phyloP scores from a whole-genome alignment of 345 rosid species.

The Rhizophora mangle region DNA sequence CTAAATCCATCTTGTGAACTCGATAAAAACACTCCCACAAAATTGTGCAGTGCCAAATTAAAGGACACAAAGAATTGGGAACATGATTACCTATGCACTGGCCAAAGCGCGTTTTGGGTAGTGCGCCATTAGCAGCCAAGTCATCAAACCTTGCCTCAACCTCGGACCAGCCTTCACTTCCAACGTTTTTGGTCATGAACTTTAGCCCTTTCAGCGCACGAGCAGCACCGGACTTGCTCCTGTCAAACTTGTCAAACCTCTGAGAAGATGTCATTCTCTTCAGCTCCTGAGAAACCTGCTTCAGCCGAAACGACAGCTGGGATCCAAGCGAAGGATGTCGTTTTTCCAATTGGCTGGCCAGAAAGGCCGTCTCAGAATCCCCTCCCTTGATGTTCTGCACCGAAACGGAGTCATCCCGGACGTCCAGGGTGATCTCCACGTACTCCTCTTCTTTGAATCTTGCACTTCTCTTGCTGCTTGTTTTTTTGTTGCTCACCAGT shows the following conservation, averaged over 20 bases:
- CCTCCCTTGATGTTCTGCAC: slow-evolving; percentile 42
- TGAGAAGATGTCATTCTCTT: slow-evolving; percentile 47
- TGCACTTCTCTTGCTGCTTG: slow-evolving; percentile 40
- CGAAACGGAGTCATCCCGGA: slow-evolving; percentile 42
- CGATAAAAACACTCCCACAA: background rate
- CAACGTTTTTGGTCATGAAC: slow-evolving; percentile 51
- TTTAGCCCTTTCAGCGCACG: slow-evolving; percentile 63
- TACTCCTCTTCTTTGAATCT: slow-evolving; percentile 40
- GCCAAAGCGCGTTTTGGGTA: slow-evolving; percentile 56
- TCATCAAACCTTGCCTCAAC: slow-evolving; percentile 56
- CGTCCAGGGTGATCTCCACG: slow-evolving; percentile 59
- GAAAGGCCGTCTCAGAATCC: slow-evolving; percentile 35
- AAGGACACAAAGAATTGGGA: background rate
- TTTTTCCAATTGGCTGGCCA: slow-evolving; percentile 40
- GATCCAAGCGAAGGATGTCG: slow-evolving; percentile 38
- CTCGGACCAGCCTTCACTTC: slow-evolving; percentile 55
- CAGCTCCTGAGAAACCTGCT: slow-evolving; percentile 59
- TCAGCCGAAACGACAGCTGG: slow-evolving; percentile 30
- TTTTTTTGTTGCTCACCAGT: slow-evolving; percentile 16
- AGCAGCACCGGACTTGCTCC: slow-evolving; percentile 62
- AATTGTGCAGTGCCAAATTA: too few relatives aligned
- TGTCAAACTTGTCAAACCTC: slow-evolving; percentile 37
- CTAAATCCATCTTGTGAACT: too few relatives aligned
- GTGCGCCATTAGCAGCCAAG: slow-evolving; percentile 45
- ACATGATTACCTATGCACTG: slow-evolving; percentile 61